Conservation (phyloP, 805 yeast genomes). For the Yamadazyma scolyti region DNA sequence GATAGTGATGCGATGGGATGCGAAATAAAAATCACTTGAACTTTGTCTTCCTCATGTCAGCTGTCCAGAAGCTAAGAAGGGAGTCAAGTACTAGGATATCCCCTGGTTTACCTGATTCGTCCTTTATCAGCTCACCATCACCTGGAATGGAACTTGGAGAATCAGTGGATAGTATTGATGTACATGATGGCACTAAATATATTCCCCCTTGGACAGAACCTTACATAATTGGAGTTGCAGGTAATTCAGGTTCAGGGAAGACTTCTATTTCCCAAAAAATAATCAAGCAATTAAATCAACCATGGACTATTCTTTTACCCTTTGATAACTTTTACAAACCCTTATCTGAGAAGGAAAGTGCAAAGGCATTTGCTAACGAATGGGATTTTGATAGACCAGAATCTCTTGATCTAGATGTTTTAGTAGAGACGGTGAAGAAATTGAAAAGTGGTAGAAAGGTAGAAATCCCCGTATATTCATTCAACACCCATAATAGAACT, state of each 20-base stretch:
- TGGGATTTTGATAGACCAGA: slow-evolving; percentile 86
- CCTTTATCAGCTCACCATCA: slow-evolving; percentile 2
- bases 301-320: slow-evolving; percentile 90
- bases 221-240: slow-evolving; percentile 47
- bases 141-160: too few relatives aligned
- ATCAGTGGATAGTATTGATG: too few relatives aligned
- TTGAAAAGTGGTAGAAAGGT: slow-evolving; percentile 64
- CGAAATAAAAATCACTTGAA: slow-evolving; percentile 1
- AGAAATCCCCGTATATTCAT: slow-evolving; percentile 52
- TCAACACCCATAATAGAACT: slow-evolving; percentile 63
- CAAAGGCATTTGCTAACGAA: slow-evolving; percentile 62
- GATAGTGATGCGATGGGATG: slow-evolving; percentile 4
- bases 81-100: slow-evolving; percentile 2
- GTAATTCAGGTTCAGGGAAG: slow-evolving; percentile 76
- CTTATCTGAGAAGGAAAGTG: slow-evolving; percentile 56
- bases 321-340: slow-evolving; percentile 90
- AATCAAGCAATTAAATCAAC: slow-evolving; percentile 73
- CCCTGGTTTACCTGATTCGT: slow-evolving; percentile 2
- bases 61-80: slow-evolving; percentile 1
- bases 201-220: slow-evolving; percentile 44
- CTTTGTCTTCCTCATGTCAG: slow-evolving; percentile 2
- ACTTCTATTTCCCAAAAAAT: slow-evolving; percentile 86
- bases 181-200: slow-evolving; percentile 19
- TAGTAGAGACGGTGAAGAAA: slow-evolving; percentile 57
- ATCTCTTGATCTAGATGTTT: slow-evolving; percentile 76